Percentiles rank a stretch among this genome's conserved stretches.
phyloP scores from a whole-genome alignment of 1,284 basidiomycete species.

The Apiotrichum siamense region DNA sequence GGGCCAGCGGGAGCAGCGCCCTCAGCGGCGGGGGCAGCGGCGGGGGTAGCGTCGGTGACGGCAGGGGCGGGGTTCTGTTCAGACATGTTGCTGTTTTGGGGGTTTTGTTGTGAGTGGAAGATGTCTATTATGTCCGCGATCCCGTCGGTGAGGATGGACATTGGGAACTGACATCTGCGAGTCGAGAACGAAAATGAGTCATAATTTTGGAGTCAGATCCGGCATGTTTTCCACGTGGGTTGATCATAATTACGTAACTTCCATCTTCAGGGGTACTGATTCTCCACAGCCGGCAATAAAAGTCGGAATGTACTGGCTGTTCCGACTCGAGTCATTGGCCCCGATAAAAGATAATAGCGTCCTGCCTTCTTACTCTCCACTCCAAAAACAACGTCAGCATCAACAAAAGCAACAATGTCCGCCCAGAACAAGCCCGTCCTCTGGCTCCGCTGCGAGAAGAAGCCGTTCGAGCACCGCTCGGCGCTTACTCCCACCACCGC shows the following conservation, averaged over 20 bases:
- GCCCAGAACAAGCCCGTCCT: conserved; percentile 49
- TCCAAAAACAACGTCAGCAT: background rate
- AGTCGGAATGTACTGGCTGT: no score
- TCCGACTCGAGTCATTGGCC: no score
- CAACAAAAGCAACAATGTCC: conserved; percentile 35
- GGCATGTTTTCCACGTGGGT: no score
- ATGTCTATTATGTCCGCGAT: no score
- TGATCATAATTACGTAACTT: no score
- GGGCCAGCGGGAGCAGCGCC: conserved; percentile 47
- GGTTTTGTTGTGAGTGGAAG: no score
- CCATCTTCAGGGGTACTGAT: no score
- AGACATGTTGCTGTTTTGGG: conserved; percentile 15
- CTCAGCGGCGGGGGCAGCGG: conserved; percentile 11
- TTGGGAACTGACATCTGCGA: no score
- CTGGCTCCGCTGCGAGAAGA: conserved; percentile 93
- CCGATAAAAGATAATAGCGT: background rate
- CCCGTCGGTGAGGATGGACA: no score
- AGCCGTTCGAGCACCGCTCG: conserved; percentile 85
- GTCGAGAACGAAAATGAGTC: background rate
- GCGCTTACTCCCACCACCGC: conserved; percentile 91
- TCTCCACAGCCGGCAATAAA: no score
- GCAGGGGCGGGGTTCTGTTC: conserved; percentile 12
- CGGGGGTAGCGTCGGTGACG: conserved; percentile 7
- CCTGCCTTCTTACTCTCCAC: background rate
- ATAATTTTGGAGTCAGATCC: no score